A percentile compares a stretch with the other conserved stretches of the same genome.
phyloP scores from a whole-genome alignment of 352 stramenopile species.

The Phytophthora quininea region DNA sequence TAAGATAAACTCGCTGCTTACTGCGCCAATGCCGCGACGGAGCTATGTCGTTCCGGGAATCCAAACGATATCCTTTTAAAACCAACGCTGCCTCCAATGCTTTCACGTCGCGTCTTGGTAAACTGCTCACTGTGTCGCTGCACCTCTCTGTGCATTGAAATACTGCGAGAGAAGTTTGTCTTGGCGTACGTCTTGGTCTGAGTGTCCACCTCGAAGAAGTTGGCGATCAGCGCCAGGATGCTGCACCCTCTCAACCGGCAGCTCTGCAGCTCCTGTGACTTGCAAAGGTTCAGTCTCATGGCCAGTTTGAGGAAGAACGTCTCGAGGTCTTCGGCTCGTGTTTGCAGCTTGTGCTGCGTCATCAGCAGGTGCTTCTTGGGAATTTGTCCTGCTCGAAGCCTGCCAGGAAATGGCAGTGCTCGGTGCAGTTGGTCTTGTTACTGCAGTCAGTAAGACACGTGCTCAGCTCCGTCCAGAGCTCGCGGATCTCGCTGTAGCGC shows the following conservation, averaged over 20 bases:
- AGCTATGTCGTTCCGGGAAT: constrained; percentile 21
- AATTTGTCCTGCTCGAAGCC: constrained; percentile 78
- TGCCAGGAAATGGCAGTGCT: constrained; percentile 71
- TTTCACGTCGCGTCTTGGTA: constrained; percentile 33
- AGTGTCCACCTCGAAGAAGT: constrained; percentile 55
- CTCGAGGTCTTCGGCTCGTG: constrained; percentile 55
- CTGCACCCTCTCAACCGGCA: constrained; percentile 55
- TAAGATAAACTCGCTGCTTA: not conserved
- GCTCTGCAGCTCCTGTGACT: constrained; percentile 41
- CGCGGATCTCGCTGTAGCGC: constrained; percentile 79
- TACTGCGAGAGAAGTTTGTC: constrained; percentile 26
- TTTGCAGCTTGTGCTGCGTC: constrained; percentile 68
- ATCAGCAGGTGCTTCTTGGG: constrained; percentile 72
- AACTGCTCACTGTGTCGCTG: constrained; percentile 32
- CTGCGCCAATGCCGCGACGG: constrained; percentile 30
- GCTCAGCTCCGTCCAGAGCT: constrained; percentile 63
- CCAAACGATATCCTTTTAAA: constrained; percentile 31
- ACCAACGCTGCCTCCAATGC: constrained; percentile 20
- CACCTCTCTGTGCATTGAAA: constrained; percentile 34
- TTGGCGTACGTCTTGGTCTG: constrained; percentile 16
- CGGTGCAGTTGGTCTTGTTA: constrained; percentile 36
- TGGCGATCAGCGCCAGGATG: constrained; percentile 45
- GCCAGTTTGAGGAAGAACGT: constrained; percentile 68
- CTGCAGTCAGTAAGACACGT: constrained; percentile 36
- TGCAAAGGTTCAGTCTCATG: constrained; percentile 75